phyloP scores from a whole-genome alignment of 257 asterid species.

The Osmanthus fragrans region DNA sequence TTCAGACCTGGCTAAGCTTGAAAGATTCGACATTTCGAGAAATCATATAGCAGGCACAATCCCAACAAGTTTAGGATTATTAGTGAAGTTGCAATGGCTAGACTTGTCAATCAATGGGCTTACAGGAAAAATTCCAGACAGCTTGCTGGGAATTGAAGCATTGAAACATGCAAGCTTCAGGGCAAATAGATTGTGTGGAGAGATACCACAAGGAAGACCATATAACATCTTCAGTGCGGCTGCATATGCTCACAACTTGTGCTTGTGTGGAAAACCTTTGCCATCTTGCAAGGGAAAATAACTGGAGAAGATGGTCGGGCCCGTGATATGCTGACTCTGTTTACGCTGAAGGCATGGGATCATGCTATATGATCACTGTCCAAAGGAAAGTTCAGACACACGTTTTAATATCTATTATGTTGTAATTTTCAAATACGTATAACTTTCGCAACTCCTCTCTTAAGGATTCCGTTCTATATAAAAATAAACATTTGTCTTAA shows the following conservation, averaged over 20 bases:
- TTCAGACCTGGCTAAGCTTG: constrained; percentile 56
- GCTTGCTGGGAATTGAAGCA: constrained; percentile 53
- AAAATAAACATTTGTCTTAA: not conserved
- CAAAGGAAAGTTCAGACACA: not conserved
- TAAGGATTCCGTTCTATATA: not conserved
- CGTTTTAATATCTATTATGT: constrained; percentile 13
- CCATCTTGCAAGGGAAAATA: constrained; percentile 61
- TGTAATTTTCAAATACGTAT: constrained; percentile 21
- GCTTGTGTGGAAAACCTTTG: constrained; percentile 88
- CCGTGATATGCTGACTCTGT: constrained; percentile 72
- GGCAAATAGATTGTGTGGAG: constrained; percentile 76
- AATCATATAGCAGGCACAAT: constrained; percentile 74
- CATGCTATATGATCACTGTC: constrained; percentile 39
- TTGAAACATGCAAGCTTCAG: constrained; percentile 74
- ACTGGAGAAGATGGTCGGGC: constrained; percentile 47
- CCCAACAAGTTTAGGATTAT: constrained; percentile 58
- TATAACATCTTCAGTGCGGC: constrained; percentile 56
- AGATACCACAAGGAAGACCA: constrained; percentile 87
- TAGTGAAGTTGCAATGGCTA: constrained; percentile 73
- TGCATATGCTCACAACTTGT: constrained; percentile 76
- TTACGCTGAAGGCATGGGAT: constrained; percentile 31
- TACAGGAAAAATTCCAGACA: constrained; percentile 62
- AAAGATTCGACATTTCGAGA: constrained; percentile 68
- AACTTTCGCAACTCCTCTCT: not conserved
- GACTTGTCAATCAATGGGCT: constrained; percentile 68